These are phyloP conservation scores for Saussurea involucrata DNA, from an alignment of 129 eudicot genomes.

Conservation along the genomic window DNA sequence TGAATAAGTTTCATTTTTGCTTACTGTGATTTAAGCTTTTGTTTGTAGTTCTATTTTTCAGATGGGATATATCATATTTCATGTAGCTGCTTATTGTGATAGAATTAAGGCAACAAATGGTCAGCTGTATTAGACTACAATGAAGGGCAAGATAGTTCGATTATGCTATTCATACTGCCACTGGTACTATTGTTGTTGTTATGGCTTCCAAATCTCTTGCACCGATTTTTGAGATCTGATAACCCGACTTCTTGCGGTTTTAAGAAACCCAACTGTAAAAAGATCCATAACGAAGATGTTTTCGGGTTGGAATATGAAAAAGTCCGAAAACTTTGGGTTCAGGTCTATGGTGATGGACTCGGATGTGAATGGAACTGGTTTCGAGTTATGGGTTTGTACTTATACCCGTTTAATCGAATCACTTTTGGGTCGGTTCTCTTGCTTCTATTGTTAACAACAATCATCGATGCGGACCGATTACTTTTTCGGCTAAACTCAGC, in stretches of 20 bases:
- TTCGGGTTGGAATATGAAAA: slow-evolving; percentile 22
- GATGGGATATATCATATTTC: too few species aligned
- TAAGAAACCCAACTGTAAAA: slow-evolving; percentile 58
- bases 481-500: slow-evolving; percentile 15
- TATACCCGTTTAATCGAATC: slow-evolving; percentile 3
- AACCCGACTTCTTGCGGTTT: slow-evolving; percentile 70
- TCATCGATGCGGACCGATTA: slow-evolving; percentile 60
- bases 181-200: slow-evolving; percentile 48
- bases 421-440: background rate
- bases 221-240: slow-evolving; percentile 45
- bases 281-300: slow-evolving; percentile 63
- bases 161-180: slow-evolving; percentile 28
- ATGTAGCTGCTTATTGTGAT: too few species aligned
- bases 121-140: too few species aligned
- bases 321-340: slow-evolving; percentile 24
- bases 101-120: too few species aligned
- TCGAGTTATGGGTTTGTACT: slow-evolving; percentile 37
- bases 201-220: slow-evolving; percentile 43
- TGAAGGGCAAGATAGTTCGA: too few species aligned
- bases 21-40: too few species aligned
- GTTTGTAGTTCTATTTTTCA: too few species aligned
- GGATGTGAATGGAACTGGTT: slow-evolving; percentile 87
- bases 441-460: slow-evolving; percentile 42
- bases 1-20: too few species aligned
- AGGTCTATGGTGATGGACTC: slow-evolving; percentile 75